A percentile compares a stretch with the other conserved stretches of the same genome.
Conservation (phyloP, 257 asterid genomes). For the Solanum raphanifolium region DNA sequence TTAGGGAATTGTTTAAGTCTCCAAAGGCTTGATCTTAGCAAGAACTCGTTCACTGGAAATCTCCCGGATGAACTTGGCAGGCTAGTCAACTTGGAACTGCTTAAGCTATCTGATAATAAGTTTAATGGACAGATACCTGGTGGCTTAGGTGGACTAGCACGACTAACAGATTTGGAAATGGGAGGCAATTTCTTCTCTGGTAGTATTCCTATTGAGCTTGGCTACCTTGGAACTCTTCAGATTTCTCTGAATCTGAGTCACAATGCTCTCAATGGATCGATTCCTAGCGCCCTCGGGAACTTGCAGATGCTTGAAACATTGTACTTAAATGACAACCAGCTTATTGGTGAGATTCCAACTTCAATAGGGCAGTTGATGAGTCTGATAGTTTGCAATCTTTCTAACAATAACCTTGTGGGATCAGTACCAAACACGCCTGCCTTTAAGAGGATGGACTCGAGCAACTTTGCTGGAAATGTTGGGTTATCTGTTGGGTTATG, state of each 20-base stretch:
- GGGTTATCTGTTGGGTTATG: conserved; percentile 56
- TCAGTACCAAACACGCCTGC: conserved; percentile 56
- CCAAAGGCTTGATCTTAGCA: conserved; percentile 80
- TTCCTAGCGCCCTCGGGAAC: conserved; percentile 55
- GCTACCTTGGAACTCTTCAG: conserved; percentile 64
- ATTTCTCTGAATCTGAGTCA: conserved; percentile 70
- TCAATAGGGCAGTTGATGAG: conserved; percentile 61
- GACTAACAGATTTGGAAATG: conserved; percentile 75
- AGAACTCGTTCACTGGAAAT: conserved; percentile 45
- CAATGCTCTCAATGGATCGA: conserved; percentile 48
- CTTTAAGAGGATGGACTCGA: conserved; percentile 59
- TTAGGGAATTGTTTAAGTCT: conserved; percentile 64
- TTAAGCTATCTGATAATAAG: conserved; percentile 62
- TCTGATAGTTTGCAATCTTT: conserved; percentile 66
- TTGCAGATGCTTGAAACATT: conserved; percentile 78
- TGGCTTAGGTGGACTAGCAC: conserved; percentile 46
- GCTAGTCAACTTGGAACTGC: conserved; percentile 64
- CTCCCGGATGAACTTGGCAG: conserved; percentile 51
- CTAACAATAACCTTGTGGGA: conserved; percentile 64
- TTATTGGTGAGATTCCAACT: conserved; percentile 69
- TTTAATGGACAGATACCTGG: conserved; percentile 54
- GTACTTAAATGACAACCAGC: conserved; percentile 59
- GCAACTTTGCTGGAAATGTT: conserved; percentile 58
- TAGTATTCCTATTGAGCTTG: conserved; percentile 56
- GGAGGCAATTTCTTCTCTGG: conserved; percentile 73